phyloP scores from a whole-genome alignment of 805 yeast genomes.

The Candida fluviatilis region DNA sequence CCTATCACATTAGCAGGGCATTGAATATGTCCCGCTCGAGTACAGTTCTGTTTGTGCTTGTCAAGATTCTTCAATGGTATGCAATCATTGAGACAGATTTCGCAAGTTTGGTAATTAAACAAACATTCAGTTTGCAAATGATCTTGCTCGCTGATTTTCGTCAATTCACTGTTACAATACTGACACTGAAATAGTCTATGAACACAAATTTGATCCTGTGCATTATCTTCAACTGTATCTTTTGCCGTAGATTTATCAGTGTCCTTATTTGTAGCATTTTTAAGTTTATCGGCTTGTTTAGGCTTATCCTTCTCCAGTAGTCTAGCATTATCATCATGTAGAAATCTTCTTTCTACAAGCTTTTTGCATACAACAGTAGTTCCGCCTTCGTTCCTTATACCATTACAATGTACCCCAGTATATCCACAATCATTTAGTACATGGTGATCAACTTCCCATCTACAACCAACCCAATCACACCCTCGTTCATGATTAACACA shows the following conservation, averaged over 20 bases:
- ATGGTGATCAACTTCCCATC: conserved; percentile 58
- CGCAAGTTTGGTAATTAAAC: conserved; percentile 38
- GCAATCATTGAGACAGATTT: conserved; percentile 37
- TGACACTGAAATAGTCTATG: conserved; percentile 35
- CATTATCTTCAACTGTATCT: conserved; percentile 4
- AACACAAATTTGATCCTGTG: conserved; percentile 25
- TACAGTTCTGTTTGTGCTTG: conserved; percentile 41
- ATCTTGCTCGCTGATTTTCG: conserved; percentile 20
- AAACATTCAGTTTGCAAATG: conserved; percentile 40
- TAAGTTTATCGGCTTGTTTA: too few species aligned
- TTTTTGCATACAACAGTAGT: conserved; percentile 5
- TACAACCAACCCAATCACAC: conserved; percentile 51
- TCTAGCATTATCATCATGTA: neutral
- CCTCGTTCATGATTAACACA: conserved; percentile 54
- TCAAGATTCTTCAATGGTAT: conserved; percentile 34
- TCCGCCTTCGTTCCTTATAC: conserved; percentile 12
- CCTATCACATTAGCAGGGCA: conserved; percentile 50
- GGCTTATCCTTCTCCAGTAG: too few species aligned
- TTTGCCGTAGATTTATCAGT: neutral
- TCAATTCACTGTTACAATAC: conserved; percentile 28
- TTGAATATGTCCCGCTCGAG: conserved; percentile 30
- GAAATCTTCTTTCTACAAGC: conserved; percentile 15
- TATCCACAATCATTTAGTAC: conserved; percentile 30
- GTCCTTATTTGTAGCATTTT: conserved; percentile 2
- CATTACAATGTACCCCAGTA: conserved; percentile 33